A percentile compares a stretch with the other conserved stretches of the same genome.
These are phyloP conservation scores for Termitomyces sp. DNA, from an alignment of 768 basidiomycete genomes.

Conservation along the genomic window DNA sequence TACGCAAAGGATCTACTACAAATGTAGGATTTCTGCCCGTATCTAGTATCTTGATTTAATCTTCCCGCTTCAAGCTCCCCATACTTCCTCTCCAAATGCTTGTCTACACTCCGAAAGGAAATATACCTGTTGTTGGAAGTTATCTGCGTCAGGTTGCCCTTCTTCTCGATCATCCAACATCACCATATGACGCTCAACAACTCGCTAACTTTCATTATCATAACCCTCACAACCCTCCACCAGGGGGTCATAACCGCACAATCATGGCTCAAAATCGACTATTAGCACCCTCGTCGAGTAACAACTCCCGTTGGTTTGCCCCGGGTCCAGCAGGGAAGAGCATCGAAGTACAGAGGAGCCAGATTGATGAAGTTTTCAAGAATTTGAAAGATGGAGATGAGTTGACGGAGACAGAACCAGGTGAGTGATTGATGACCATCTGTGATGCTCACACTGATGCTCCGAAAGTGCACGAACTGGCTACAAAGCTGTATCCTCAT, in stretches of 20 bases:
- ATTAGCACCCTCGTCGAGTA: conserved; percentile 26
- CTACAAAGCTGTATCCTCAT: conserved; percentile 90
- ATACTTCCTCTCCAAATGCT: conserved; percentile 82
- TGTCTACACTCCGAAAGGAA: conserved; percentile 91
- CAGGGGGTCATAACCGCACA: conserved; percentile 52
- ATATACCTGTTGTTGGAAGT: conserved; percentile 77
- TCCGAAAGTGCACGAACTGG: conserved; percentile 56
- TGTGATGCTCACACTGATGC: not conserved
- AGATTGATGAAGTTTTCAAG: conserved; percentile 92
- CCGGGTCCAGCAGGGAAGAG: conserved; percentile 62
- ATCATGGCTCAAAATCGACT: conserved; percentile 35
- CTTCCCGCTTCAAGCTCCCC: conserved; percentile 50
- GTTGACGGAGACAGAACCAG: conserved; percentile 76
- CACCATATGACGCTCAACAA: conserved; percentile 57
- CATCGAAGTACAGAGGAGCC: conserved; percentile 87
- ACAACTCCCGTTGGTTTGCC: conserved; percentile 49
- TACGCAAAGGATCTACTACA: conserved; percentile 53
- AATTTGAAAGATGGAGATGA: conserved; percentile 85
- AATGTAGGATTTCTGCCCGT: conserved; percentile 36
- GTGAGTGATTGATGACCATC: conserved; percentile 38
- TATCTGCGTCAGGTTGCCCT: conserved; percentile 65
- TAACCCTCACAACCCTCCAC: conserved; percentile 87
- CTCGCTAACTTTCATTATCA: conserved; percentile 64
- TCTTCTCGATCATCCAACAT: conserved; percentile 75
- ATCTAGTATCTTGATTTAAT: conserved; percentile 11